Percentiles rank a stretch among this genome's conserved stretches.
phyloP scores from a whole-genome alignment of 1,284 basidiomycete species.

The Schizopora paradoxa region DNA sequence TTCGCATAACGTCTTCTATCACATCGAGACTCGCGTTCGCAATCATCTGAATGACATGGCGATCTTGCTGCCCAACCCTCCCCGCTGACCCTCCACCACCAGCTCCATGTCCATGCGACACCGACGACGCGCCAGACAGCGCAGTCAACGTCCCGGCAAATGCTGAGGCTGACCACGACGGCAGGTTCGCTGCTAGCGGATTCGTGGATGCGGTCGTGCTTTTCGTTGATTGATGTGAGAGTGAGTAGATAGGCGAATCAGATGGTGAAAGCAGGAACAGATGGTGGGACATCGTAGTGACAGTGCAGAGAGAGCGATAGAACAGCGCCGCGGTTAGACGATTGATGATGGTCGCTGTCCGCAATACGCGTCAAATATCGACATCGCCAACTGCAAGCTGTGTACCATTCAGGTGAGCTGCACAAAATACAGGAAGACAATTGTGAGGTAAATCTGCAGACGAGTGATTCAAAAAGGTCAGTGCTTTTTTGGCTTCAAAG shows the following conservation, averaged over 20 bases:
- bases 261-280: conserved; percentile 77
- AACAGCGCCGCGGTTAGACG: too few species aligned
- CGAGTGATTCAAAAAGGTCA: too few species aligned
- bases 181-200: conserved; percentile 71
- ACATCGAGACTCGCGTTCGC: conserved; percentile 90
- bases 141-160: conserved; percentile 84
- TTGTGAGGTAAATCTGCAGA: too few species aligned
- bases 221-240: conserved; percentile 74
- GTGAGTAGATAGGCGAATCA: conserved; percentile 74
- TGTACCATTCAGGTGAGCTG: too few species aligned
- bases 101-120: conserved; percentile 58
- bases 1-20: conserved; percentile 86
- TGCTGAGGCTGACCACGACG: conserved; percentile 80
- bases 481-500: neutral
- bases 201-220: conserved; percentile 53
- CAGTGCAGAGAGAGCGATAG: neutral
- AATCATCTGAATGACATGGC: conserved; percentile 95
- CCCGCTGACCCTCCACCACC: conserved; percentile 60
- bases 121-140: conserved; percentile 73
- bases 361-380: too few species aligned
- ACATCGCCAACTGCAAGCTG: too few species aligned
- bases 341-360: too few species aligned
- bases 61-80: conserved; percentile 47
- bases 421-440: too few species aligned
- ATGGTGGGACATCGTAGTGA: conserved; percentile 68